phyloP scores from a whole-genome alignment of 1,139 yeast species.

The Geotrichum histeridarum region DNA sequence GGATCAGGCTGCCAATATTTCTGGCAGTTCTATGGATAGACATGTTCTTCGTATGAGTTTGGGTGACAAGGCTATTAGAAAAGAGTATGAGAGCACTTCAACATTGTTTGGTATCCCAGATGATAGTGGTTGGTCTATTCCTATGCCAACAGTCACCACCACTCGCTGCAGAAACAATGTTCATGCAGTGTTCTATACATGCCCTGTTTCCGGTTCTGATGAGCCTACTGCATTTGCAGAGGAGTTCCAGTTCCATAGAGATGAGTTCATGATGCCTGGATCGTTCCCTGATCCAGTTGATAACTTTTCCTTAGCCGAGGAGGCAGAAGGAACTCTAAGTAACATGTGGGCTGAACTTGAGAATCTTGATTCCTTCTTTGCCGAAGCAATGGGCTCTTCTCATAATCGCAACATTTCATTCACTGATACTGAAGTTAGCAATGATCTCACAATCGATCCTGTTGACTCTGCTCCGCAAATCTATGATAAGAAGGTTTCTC shows the following conservation, averaged over 20 bases:
- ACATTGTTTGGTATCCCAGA: slow-evolving; percentile 94
- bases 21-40: slow-evolving; percentile 85
- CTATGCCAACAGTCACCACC: slow-evolving; percentile 88
- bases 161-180: slow-evolving; percentile 86
- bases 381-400: slow-evolving; percentile 50
- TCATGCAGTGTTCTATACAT: slow-evolving; percentile 90
- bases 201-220: slow-evolving; percentile 42
- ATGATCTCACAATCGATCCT: slow-evolving; percentile 40
- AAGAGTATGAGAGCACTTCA: slow-evolving; percentile 79
- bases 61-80: slow-evolving; percentile 72
- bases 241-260: slow-evolving; percentile 46
- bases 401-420: slow-evolving; percentile 36
- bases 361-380: slow-evolving; percentile 86
- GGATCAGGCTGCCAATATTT: slow-evolving; percentile 78
- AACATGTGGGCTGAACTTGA: slow-evolving; percentile 97
- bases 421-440: slow-evolving; percentile 42
- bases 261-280: slow-evolving; percentile 44
- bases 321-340: slow-evolving; percentile 65
- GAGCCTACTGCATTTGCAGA: slow-evolving; percentile 26
- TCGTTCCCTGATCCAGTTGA: slow-evolving; percentile 24
- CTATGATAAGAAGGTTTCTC: slow-evolving; percentile 74
- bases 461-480: slow-evolving; percentile 72
- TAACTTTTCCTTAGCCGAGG: slow-evolving; percentile 26
- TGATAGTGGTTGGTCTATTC: slow-evolving; percentile 96
- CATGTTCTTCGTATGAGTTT: slow-evolving; percentile 88